Conservation (phyloP, 2,329 filamentous ascomycete species). For the Pseudogymnoascus sp. region DNA sequence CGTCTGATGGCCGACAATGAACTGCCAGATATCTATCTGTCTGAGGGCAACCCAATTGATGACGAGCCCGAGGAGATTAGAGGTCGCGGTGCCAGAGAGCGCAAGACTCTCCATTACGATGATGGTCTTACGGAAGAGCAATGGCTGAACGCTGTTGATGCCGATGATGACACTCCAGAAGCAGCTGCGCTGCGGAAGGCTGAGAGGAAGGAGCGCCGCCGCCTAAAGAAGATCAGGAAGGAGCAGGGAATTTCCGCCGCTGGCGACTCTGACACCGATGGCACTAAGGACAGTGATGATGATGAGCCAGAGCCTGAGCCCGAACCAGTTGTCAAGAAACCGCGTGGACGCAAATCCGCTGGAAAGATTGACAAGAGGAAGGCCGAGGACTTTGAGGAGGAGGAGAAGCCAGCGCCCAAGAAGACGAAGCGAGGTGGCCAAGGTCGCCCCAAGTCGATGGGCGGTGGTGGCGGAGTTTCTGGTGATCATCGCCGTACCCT, state of each 20-base stretch:
- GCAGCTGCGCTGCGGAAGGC: slow-evolving; percentile 86
- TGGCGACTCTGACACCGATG: slow-evolving; percentile 9
- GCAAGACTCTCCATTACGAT: slow-evolving; percentile 90
- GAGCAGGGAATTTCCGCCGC: background rate
- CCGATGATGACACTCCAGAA: slow-evolving; percentile 89
- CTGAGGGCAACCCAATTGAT: slow-evolving; percentile 71
- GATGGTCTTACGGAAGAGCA: slow-evolving; percentile 98
- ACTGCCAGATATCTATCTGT: slow-evolving; percentile 87
- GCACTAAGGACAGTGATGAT: background rate
- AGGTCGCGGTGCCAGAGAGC: slow-evolving; percentile 88
- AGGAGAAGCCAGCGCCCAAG: slow-evolving; percentile 70
- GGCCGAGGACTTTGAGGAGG: slow-evolving; percentile 60
- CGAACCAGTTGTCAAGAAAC: slow-evolving; percentile 59
- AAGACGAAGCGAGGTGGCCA: slow-evolving; percentile 68
- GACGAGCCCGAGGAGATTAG: slow-evolving; percentile 71
- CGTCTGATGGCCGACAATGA: slow-evolving; percentile 83
- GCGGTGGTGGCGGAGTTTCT: slow-evolving; percentile 48
- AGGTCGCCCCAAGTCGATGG: slow-evolving; percentile 48
- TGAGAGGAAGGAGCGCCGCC: slow-evolving; percentile 72
- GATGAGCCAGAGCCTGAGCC: slow-evolving; percentile 59
- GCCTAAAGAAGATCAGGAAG: slow-evolving; percentile 46
- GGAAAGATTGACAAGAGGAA: slow-evolving; percentile 77
- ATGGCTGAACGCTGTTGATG: slow-evolving; percentile 96
- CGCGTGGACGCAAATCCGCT: slow-evolving; percentile 70
- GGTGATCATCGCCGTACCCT: slow-evolving; percentile 66